phyloP scores from a whole-genome alignment of 1,284 basidiomycete genomes.

The Puccinia hordei region DNA sequence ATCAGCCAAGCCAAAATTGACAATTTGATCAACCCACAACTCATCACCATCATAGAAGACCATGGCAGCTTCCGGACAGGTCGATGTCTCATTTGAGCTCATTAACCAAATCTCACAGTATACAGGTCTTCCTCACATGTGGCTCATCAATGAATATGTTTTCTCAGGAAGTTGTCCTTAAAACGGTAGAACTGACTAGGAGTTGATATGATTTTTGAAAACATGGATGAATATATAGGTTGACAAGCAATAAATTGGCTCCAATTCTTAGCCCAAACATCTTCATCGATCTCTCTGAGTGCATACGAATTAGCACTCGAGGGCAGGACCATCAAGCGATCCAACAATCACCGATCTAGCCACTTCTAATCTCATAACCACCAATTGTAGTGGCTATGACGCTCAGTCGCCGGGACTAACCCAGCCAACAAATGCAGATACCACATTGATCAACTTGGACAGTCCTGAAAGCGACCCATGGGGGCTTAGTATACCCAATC shows the following conservation, averaged over 20 bases:
- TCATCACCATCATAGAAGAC: neutral
- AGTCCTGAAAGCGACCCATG: neutral
- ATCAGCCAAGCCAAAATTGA: too few species aligned
- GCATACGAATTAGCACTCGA: neutral
- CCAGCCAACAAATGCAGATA: neutral
- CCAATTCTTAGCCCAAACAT: neutral
- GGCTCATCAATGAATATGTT: neutral
- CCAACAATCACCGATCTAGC: neutral
- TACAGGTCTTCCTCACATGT: conserved; percentile 12
- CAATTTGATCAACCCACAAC: too few species aligned
- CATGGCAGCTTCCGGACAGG: too few species aligned
- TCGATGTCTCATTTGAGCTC: neutral
- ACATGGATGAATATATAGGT: neutral
- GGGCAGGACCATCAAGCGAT: neutral
- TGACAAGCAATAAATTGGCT: neutral
- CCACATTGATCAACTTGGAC: conserved; percentile 2
- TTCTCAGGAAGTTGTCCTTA: neutral
- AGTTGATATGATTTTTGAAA: neutral
- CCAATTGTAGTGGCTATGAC: neutral
- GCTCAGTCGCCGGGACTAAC: neutral
- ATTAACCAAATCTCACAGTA: neutral
- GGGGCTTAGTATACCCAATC: neutral
- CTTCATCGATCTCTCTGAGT: neutral
- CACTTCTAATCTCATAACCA: neutral
- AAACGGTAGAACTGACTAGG: neutral